Base-by-base conservation (phyloP, 1,284 basidiomycete genomes). In the Ceratobasidium sp. region DNA sequence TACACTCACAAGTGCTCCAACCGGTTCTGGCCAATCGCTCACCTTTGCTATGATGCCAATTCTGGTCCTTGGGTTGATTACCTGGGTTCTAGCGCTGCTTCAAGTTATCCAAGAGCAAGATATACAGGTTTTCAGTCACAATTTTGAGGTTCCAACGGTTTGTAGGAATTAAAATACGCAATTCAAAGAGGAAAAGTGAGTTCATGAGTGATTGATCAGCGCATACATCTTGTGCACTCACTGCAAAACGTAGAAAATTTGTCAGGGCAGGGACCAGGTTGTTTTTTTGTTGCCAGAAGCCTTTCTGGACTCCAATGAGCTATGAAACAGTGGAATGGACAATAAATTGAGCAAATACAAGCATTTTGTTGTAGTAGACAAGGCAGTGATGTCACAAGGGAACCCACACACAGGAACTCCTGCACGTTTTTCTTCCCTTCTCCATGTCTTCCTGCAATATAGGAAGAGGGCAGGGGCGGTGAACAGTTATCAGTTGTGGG, bases 11-110 rank as follows among this genome's bases (percentile, higher is more conserved):
- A 60, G 58, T 46, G 53, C 39, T 1, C 15, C 39, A 13, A 71
- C 69, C 20, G 69, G 69, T 18, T 6, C 55, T 23, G 55, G 69
- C 1, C 58, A 71, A 53, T 71, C 55, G 20, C 69, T 71, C 33
- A 51, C 55, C 13, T 71, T 71, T 18, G 67, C 26, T 1, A 26
- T 69, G 0, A 26, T 39, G 12, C 49, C 67, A 20, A 53, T 69
- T 46, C 28, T 69, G 20, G 2, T 69, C 46, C 23, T 13, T 26
- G 33, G 33, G n/a, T 68, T 28, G 46, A 68, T 68, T 28, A 46
- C n/a, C 42, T 68, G 66, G 66, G 49, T 68, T 18, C 23, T 68
- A 3, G 66, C 66, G 26, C 66, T 28, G 46, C 66, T 68, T 18
- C 44, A 68, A 18, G 23, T 51, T 20, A 68, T 51, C n/a, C 66